These are phyloP conservation scores for Fraxinus platypoda DNA, from an alignment of 305 asterid species.

Conservation along the genomic window DNA sequence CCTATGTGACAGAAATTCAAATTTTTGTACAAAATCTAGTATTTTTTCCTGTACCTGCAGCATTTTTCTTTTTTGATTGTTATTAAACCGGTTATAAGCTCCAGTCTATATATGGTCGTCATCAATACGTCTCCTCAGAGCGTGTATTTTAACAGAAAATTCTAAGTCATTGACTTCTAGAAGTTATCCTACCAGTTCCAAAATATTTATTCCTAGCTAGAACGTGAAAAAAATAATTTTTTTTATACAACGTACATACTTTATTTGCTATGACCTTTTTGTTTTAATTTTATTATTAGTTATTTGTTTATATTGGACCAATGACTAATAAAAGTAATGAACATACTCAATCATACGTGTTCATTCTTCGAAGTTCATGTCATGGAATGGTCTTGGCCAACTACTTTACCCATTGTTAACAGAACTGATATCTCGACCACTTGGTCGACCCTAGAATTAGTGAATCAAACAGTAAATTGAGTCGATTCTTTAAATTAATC, in stretches of 20 bases:
- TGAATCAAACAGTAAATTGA: too few species aligned
- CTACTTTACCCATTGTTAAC: background rate
- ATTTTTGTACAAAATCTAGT: too few species aligned
- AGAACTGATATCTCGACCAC: too few species aligned
- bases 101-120: background rate
- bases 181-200: slow-evolving; percentile 16
- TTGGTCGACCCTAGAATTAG: too few species aligned
- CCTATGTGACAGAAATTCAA: too few species aligned
- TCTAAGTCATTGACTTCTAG: slow-evolving; percentile 24
- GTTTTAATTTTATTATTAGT: background rate
- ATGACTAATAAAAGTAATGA: slow-evolving; percentile 25
- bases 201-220: background rate
- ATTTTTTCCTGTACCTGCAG: too few species aligned
- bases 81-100: too few species aligned
- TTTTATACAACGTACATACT: background rate
- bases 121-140: background rate
- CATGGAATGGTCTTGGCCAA: background rate
- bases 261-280: background rate
- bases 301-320: background rate
- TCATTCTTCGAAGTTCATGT: background rate
- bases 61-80: too few species aligned
- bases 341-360: background rate
- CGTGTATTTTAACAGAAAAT: slow-evolving; percentile 10
- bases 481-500: too few species aligned
- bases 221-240: slow-evolving; percentile 1